Percentiles rank a stretch among this genome's conserved stretches.
These are phyloP conservation scores for Pseudocercospora fijiensis DNA, from an alignment of 2,329 filamentous ascomycete genomes.

Conservation along the genomic window DNA sequence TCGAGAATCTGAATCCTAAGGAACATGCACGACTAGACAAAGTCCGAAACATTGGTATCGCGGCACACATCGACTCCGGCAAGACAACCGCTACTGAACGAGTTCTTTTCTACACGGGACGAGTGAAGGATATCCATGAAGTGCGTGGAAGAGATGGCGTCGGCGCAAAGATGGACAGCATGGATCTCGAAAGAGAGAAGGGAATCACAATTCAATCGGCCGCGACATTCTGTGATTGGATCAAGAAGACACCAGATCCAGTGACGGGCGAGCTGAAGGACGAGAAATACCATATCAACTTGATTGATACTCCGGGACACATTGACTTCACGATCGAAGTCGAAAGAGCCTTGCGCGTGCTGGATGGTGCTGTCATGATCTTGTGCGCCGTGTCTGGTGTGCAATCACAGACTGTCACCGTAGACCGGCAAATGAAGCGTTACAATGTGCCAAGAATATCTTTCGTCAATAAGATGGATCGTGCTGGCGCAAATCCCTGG, in stretches of 20 bases:
- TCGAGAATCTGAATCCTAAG: constrained; percentile 74
- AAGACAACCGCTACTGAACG: constrained; percentile 97
- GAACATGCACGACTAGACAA: constrained; percentile 75
- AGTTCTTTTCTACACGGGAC: constrained; percentile 95
- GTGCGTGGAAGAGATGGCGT: constrained; percentile 92
- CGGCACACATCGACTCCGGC: constrained; percentile 96
- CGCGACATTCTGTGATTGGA: constrained; percentile 96
- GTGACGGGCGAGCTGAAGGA: constrained; percentile 69
- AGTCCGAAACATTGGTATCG: constrained; percentile 97
- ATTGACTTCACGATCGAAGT: constrained; percentile 99
- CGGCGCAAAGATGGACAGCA: constrained; percentile 99
- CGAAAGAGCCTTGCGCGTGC: constrained; percentile 86
- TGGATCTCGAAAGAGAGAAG: constrained; percentile 97
- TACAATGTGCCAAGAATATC: constrained; percentile 95
- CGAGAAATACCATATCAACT: constrained; percentile 92
- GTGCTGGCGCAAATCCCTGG: constrained; percentile 97
- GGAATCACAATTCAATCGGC: constrained; percentile 99
- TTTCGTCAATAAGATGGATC: constrained; percentile 99
- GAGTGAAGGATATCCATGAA: constrained; percentile 96
- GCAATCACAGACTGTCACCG: constrained; percentile 96
- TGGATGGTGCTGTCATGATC: constrained; percentile 98
- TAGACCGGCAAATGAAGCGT: constrained; percentile 96
- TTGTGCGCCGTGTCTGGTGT: constrained; percentile 96
- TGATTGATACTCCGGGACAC: constrained; percentile 97
- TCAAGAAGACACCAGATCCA: constrained; percentile 61